Base-by-base conservation (phyloP, 768 basidiomycete species). In the Auriscalpium vulgare region DNA sequence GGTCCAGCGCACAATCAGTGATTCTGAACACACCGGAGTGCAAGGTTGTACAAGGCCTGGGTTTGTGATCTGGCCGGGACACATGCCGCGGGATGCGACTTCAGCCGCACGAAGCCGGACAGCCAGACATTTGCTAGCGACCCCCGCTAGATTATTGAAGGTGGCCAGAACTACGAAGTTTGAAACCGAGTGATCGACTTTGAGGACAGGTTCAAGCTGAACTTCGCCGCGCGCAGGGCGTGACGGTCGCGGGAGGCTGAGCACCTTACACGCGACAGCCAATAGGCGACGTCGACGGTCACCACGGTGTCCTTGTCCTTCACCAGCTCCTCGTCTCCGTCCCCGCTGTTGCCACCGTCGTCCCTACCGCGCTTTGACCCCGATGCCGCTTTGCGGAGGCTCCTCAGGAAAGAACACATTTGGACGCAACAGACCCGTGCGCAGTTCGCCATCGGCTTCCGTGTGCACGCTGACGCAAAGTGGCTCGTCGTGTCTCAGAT, bases 331-430 rank as follows among this genome's bases (percentile, higher is more conserved):
- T 43, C 40, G 14, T 43, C 40, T 17, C 17, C 40, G 11, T 43
- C 40, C 40, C 13, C 7, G 13, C 40, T 29, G 29, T 29, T 29
- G 29, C 23, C 29, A 29, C 29, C 29, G 29, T 29, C 29, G 29
- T 29, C 29, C 29, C 29, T 29, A 29, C 29, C 29, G 4, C 40
- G 17, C 17, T 17, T 43, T 8, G 14, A 43, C 7, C 21, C 40
- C 23, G 58, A 83, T 85, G 83, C 68, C 79, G 53, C 69, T 80
- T 62, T 86, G 84, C 68, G 81, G 82, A 55, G 72, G 77, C 43
- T 44, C 52, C 51, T 78, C 82, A 10, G 72, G 71, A 40, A 74
- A 75, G 57, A 57, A 78, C 53, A 74, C 79, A n/a, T 85, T 85
- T 68, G 81, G 81, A 38, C 75, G 80, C 40, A 69, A 66, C 50